Percentiles rank a stretch among this genome's conserved stretches.
Conservation (phyloP, 75 land plant genomes). For the Pinus taeda region DNA sequence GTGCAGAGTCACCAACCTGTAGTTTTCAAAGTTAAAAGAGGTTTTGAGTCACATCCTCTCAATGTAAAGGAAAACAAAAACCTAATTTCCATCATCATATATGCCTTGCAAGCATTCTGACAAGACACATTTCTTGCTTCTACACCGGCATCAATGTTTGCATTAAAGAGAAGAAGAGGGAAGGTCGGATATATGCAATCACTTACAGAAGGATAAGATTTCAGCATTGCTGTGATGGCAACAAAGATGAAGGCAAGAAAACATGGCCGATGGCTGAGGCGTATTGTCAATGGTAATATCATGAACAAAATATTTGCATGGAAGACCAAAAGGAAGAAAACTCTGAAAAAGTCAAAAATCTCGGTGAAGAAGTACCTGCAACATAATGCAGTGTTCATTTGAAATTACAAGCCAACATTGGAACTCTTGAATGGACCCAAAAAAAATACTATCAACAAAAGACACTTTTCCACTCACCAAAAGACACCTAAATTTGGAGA, state of each 20-base stretch:
- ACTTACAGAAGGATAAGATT: constrained; percentile 94
- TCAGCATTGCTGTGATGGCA: constrained; percentile 75
- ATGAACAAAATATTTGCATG: constrained; percentile 86
- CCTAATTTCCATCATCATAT: background rate
- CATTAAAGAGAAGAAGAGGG: constrained; percentile 4
- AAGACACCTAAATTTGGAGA: constrained; percentile 86
- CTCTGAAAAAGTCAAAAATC: constrained; percentile 87
- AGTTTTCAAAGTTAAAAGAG: constrained; percentile 17
- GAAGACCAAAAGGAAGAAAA: constrained; percentile 85
- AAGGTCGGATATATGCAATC: background rate
- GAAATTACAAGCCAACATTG: background rate
- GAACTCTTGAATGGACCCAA: constrained; percentile 1
- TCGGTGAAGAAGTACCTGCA: constrained; percentile 87
- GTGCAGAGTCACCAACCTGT: constrained; percentile 91
- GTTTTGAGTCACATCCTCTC: constrained; percentile 15
- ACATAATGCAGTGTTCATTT: background rate
- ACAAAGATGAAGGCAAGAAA: constrained; percentile 79
- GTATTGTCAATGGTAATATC: constrained; percentile 78
- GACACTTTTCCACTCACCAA: constrained; percentile 49
- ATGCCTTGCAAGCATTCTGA: background rate
- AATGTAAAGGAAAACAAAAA: constrained; percentile 14
- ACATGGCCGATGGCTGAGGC: constrained; percentile 78
- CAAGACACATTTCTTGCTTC: background rate
- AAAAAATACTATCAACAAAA: background rate
- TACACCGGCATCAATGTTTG: background rate